Conservation (phyloP, 2,329 filamentous ascomycete genomes). For the Cladophialophora chaetospira region DNA sequence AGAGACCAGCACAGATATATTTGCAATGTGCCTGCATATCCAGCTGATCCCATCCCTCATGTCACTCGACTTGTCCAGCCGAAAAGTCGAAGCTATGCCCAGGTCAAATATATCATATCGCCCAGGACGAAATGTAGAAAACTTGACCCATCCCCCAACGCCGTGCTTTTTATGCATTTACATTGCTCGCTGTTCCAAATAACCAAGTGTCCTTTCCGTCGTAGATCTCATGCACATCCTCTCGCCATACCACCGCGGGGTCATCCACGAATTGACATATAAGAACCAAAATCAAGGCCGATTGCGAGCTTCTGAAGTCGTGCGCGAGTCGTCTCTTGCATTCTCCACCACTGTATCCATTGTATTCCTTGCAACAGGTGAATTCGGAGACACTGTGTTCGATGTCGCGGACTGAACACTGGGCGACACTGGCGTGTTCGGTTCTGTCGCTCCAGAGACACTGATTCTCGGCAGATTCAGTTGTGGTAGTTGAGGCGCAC, state of each 20-base stretch:
- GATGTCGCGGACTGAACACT: not conserved
- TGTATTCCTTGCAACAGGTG: not conserved
- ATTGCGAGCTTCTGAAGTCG: not conserved
- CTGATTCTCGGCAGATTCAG: constrained; percentile 33
- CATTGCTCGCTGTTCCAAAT: not conserved
- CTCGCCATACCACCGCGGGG: not conserved
- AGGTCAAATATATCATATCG: not conserved
- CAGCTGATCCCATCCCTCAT: too few species aligned
- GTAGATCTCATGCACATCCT: constrained; percentile 4
- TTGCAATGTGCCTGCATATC: too few species aligned
- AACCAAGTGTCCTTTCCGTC: not conserved
- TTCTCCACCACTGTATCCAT: not conserved
- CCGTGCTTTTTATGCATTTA: constrained; percentile 16
- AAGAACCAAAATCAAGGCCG: not conserved
- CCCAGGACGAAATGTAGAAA: not conserved
- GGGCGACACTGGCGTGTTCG: constrained; percentile 29
- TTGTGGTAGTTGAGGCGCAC: constrained; percentile 24
- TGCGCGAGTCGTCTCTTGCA: not conserved
- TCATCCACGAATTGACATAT: not conserved
- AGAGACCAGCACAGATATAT: too few species aligned
- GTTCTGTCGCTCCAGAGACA: constrained; percentile 32
- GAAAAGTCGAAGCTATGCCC: too few species aligned
- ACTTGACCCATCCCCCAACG: not conserved
- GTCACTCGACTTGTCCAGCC: too few species aligned
- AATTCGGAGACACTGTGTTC: not conserved